A percentile compares a stretch with the other conserved stretches of the same genome.
phyloP scores from a whole-genome alignment of 192 early-diverging fungal genomes.

The Coemansia sp. region DNA sequence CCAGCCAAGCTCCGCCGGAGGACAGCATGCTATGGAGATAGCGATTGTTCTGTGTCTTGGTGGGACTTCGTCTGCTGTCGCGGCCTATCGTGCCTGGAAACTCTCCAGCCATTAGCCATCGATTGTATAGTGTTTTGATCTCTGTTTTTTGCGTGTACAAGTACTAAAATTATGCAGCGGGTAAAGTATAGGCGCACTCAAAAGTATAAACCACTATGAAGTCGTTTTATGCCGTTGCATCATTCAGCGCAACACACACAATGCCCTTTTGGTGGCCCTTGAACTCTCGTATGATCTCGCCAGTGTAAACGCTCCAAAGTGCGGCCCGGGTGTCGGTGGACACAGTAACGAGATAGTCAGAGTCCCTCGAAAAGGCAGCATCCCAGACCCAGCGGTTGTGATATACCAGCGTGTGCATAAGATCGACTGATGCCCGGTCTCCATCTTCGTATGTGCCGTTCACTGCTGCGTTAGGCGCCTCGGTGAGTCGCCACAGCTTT shows the following conservation, averaged over 20 bases:
- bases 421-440: conserved; percentile 26
- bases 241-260: conserved; percentile 52
- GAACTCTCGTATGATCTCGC: conserved; percentile 52
- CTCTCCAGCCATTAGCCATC: conserved; percentile 4
- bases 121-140: too few species aligned
- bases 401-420: conserved; percentile 38
- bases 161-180: too few species aligned
- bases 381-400: conserved; percentile 57
- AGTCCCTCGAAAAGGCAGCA: conserved; percentile 51
- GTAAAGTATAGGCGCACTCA: too few species aligned
- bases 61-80: conserved; percentile 32
- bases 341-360: conserved; percentile 50
- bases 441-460: conserved; percentile 20
- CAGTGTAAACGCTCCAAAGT: conserved; percentile 46
- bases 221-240: conserved; percentile 25
- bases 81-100: conserved; percentile 38
- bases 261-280: conserved; percentile 53
- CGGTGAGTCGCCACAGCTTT: conserved; percentile 49
- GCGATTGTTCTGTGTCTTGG: conserved; percentile 44
- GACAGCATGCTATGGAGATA: conserved; percentile 42
- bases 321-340: conserved; percentile 50
- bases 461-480: conserved; percentile 13
- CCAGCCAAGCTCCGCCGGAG: conserved; percentile 13
- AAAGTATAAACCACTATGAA: too few species aligned
- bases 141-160: too few species aligned